These are phyloP conservation scores for Tylopilus sp. DNA, from an alignment of 768 basidiomycete species.

Conservation along the genomic window DNA sequence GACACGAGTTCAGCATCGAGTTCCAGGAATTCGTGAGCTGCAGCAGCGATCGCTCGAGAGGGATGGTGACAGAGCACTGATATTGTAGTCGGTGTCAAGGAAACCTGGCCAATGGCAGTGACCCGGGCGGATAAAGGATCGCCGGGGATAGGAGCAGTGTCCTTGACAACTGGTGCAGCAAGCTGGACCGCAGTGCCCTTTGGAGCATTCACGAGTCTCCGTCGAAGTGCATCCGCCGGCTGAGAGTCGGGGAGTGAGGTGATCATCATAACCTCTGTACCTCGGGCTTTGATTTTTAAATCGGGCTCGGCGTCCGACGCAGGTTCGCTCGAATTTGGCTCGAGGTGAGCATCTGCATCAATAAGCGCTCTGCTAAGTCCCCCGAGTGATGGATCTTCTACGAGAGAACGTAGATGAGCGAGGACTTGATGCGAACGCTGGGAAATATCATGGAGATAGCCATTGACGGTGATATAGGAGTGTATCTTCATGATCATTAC, in stretches of 20 bases:
- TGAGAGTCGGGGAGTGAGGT: conserved; percentile 51
- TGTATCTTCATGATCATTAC: conserved; percentile 97
- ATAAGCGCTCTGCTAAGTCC: conserved; percentile 64
- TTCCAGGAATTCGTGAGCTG: conserved; percentile 76
- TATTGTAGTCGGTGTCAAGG: conserved; percentile 28
- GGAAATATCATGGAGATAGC: conserved; percentile 62
- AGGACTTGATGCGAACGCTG: conserved; percentile 45
- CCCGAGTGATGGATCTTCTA: conserved; percentile 44
- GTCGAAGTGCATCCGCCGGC: conserved; percentile 51
- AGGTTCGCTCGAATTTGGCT: conserved; percentile 22
- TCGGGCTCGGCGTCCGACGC: conserved; percentile 6
- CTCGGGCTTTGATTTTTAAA: conserved; percentile 40
- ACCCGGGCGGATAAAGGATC: conserved; percentile 1
- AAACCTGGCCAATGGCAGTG: conserved; percentile 7
- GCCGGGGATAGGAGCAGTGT: neutral
- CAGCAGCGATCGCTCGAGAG: conserved; percentile 53
- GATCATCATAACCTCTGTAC: conserved; percentile 42
- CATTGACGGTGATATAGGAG: conserved; percentile 88
- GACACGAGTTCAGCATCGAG: conserved; percentile 74
- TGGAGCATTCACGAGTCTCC: conserved; percentile 47
- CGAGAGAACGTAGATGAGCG: conserved; percentile 43
- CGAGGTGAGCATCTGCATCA: conserved; percentile 44
- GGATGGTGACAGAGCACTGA: conserved; percentile 61
- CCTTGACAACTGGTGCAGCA: neutral
- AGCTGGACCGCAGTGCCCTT: conserved; percentile 2